Evolutionary conservation across 257 asterid species (phyloP).

Genomic region (Hygrophila difformis): DNA sequence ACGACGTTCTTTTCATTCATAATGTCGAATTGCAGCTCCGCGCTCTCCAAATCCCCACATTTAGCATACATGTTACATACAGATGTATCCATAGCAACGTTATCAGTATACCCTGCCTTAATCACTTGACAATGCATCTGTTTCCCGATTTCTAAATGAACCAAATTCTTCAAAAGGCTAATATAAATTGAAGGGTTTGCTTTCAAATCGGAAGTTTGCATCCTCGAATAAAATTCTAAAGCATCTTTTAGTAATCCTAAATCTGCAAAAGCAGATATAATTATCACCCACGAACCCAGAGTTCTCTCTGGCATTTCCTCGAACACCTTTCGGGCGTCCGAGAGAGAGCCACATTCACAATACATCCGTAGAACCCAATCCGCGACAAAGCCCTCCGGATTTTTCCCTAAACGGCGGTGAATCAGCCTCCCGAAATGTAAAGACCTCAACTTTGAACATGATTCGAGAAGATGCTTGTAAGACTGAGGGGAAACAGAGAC

Average conservation of each 20-base stretch:
- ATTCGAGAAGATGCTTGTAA: conserved; percentile 31
- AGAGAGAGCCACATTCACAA: conserved; percentile 28
- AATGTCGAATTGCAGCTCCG: conserved; percentile 23
- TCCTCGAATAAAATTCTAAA: conserved; percentile 19
- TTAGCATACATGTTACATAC: conserved; percentile 39
- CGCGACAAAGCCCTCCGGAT: conserved; percentile 25
- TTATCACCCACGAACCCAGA: conserved; percentile 28
- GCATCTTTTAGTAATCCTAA: conserved; percentile 26
- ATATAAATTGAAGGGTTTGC: conserved; percentile 22
- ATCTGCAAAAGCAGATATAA: conserved; percentile 38
- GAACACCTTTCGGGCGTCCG: conserved; percentile 34
- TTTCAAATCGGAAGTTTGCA: conserved; percentile 18
- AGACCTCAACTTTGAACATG: conserved; percentile 31
- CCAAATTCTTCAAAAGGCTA: conserved; percentile 27
- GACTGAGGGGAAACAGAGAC: conserved; percentile 34
- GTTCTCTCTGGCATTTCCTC: conserved; percentile 36
- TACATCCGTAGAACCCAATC: conserved; percentile 28
- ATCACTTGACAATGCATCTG: conserved; percentile 38
- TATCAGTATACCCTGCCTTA: conserved; percentile 27
- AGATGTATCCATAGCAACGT: conserved; percentile 32
- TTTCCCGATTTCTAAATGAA: conserved; percentile 31
- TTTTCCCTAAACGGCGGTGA: conserved; percentile 16
- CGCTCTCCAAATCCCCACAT: conserved; percentile 30
- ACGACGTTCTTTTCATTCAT: conserved; percentile 33
- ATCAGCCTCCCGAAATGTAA: conserved; percentile 29